phyloP scores from a whole-genome alignment of 345 rosid species.

The Salix exigua region DNA sequence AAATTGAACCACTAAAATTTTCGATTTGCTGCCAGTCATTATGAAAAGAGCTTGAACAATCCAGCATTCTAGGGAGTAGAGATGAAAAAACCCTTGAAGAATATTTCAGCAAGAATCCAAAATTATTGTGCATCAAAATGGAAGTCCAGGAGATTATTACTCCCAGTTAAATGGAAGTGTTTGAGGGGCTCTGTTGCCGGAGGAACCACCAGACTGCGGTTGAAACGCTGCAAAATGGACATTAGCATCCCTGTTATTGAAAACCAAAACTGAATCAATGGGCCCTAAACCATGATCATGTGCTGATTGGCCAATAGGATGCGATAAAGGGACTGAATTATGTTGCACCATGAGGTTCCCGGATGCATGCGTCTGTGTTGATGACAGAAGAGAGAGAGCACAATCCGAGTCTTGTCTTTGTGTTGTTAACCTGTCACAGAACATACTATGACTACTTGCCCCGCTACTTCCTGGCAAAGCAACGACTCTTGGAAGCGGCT shows the following conservation, averaged over 20 bases:
- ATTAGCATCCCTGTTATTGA: constrained; percentile 24
- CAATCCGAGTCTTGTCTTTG: constrained; percentile 53
- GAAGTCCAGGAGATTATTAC: background rate
- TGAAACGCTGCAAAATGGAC: constrained; percentile 41
- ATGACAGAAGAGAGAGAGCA: constrained; percentile 96
- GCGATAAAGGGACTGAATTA: constrained; percentile 16
- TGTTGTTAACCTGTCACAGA: constrained; percentile 47
- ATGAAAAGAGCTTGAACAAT: background rate
- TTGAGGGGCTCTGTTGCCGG: constrained; percentile 38
- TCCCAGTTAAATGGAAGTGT: constrained; percentile 71
- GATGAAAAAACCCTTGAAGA: background rate
- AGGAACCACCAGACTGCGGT: constrained; percentile 37
- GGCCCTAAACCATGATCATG: constrained; percentile 19
- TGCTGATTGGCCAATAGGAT: constrained; percentile 8
- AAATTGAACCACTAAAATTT: background rate
- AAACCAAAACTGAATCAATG: constrained; percentile 38
- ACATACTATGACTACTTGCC: constrained; percentile 21
- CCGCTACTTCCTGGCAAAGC: constrained; percentile 20
- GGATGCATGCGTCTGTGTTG: constrained; percentile 39
- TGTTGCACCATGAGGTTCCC: constrained; percentile 31
- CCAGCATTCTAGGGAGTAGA: background rate
- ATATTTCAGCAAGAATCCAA: constrained; percentile 10
- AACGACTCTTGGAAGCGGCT: constrained; percentile 28
- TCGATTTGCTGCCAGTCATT: background rate
- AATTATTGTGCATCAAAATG: background rate